Percentiles rank a stretch among this genome's conserved stretches.
Conservation (phyloP, 257 asterid species). For the Henckelia pumila region DNA sequence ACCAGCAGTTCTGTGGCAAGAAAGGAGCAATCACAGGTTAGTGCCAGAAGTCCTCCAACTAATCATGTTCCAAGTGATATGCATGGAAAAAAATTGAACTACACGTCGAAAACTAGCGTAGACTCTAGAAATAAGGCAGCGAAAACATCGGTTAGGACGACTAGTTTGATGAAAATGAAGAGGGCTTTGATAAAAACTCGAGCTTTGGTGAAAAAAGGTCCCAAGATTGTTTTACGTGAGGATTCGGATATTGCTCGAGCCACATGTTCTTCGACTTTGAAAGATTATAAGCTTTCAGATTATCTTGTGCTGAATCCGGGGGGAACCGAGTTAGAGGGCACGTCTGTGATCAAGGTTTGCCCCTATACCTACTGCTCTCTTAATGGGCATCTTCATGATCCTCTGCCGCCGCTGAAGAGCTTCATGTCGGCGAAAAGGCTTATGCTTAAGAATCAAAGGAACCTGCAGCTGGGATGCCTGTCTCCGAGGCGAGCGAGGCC, state of each 20-base stretch:
- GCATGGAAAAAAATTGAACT: slow-evolving; percentile 25
- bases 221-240: slow-evolving; percentile 40
- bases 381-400: slow-evolving; percentile 76
- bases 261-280: slow-evolving; percentile 85
- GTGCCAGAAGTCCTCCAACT: slow-evolving; percentile 36
- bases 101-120: slow-evolving; percentile 22
- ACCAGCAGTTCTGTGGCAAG: slow-evolving; percentile 82
- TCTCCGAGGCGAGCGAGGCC: slow-evolving; percentile 46
- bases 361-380: slow-evolving; percentile 80
- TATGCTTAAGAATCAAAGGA: slow-evolving; percentile 53
- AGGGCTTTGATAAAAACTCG: slow-evolving; percentile 52
- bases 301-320: slow-evolving; percentile 57
- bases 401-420: slow-evolving; percentile 64
- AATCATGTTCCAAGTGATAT: slow-evolving; percentile 26
- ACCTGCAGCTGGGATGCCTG: slow-evolving; percentile 42
- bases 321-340: slow-evolving; percentile 61
- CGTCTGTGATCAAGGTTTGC: slow-evolving; percentile 67
- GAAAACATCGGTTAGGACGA: slow-evolving; percentile 33
- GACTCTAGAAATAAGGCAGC: slow-evolving; percentile 32
- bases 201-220: slow-evolving; percentile 36
- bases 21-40: slow-evolving; percentile 52
- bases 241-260: slow-evolving; percentile 41
- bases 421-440: slow-evolving; percentile 70
- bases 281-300: slow-evolving; percentile 64
- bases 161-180: slow-evolving; percentile 40